Evolutionary conservation across 2,329 filamentous ascomycete species (phyloP).

Genomic region (Pyricularia pennisetigena): DNA sequence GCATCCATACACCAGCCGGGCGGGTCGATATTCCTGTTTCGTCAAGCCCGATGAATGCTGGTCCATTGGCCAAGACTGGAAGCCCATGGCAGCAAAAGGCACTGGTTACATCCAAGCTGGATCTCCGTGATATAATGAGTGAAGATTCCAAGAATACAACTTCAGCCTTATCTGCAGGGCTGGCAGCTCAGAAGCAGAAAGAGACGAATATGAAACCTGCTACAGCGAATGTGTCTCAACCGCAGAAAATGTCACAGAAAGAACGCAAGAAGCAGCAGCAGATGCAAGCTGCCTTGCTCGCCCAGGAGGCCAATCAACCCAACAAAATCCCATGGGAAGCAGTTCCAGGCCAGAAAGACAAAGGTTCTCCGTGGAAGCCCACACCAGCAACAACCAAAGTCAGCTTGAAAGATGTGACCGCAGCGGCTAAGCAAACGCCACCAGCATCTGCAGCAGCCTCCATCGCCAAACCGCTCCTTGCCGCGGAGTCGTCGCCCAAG

Average conservation of each 20-base stretch:
- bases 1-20: not conserved
- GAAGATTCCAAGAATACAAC: constrained; percentile 35
- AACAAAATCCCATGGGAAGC: not conserved
- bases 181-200: constrained; percentile 39
- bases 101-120: constrained; percentile 47
- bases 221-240: constrained; percentile 13
- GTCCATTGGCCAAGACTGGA: constrained; percentile 6
- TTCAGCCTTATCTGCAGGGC: constrained; percentile 42
- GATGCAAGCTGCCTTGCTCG: constrained; percentile 30
- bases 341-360: not conserved
- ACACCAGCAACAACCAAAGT: not conserved
- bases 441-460: constrained; percentile 14
- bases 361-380: constrained; percentile 6
- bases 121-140: constrained; percentile 68
- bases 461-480: constrained; percentile 30
- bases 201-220: constrained; percentile 24
- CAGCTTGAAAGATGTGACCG: constrained; percentile 1
- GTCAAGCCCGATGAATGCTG: not conserved
- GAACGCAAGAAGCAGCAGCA: constrained; percentile 73
- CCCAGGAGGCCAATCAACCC: constrained; percentile 11
- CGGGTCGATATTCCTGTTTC: not conserved
- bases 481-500: constrained; percentile 28
- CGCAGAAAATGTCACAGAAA: constrained; percentile 74
- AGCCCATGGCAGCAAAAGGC: constrained; percentile 4
- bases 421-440: not conserved